A percentile compares a stretch with the other conserved stretches of the same genome.
Evolutionary conservation across 148 eudicot species (phyloP).

Genomic region (Rhododendron simsii): DNA sequence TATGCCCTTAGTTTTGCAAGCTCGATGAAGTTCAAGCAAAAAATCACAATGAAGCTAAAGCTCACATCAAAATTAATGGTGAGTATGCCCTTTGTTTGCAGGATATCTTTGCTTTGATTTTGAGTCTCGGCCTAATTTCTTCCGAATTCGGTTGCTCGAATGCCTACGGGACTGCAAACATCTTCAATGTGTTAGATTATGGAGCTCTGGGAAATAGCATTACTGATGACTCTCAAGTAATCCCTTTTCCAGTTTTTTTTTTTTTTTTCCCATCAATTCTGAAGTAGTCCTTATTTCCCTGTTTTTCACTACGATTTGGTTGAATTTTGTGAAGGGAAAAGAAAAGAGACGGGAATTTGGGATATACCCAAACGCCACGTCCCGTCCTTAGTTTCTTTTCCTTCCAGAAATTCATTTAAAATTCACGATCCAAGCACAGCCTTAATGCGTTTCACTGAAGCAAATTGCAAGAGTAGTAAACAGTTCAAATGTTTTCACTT

Average conservation of each 20-base stretch:
- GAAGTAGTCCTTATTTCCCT: no score
- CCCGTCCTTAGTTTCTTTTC: not conserved
- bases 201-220: slow-evolving; percentile 22
- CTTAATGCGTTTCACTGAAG: not conserved
- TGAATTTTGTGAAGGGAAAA: not conserved
- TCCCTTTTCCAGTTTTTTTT: not conserved
- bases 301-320: not conserved
- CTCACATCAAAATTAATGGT: no score
- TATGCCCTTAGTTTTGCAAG: no score
- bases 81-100: no score
- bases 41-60: not conserved
- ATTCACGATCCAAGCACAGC: not conserved
- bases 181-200: slow-evolving; percentile 26
- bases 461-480: not conserved
- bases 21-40: not conserved
- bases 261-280: no score
- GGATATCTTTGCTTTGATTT: slow-evolving; percentile 18
- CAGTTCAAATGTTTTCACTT: not conserved
- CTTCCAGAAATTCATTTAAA: not conserved
- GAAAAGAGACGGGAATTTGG: not conserved
- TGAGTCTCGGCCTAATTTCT: slow-evolving; percentile 22
- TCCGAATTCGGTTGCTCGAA: slow-evolving; percentile 12
- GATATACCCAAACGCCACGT: not conserved
- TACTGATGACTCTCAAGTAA: slow-evolving; percentile 37
- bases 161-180: slow-evolving; percentile 15